phyloP scores from a whole-genome alignment of 768 basidiomycete genomes.

The Botryobasidium botryosum region DNA sequence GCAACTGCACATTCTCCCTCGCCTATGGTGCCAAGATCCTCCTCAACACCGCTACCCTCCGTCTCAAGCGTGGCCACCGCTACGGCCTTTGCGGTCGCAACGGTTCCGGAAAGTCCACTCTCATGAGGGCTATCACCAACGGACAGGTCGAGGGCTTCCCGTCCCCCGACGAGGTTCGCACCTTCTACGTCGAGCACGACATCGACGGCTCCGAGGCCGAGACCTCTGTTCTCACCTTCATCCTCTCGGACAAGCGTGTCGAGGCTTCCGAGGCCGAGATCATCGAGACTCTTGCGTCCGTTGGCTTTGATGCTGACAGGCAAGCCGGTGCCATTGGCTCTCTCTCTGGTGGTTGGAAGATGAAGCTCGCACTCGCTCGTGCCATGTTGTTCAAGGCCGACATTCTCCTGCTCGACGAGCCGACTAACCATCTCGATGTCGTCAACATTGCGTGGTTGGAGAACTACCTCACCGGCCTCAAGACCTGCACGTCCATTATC shows the following conservation, averaged over 20 bases:
- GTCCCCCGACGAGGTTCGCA: slow-evolving; percentile 90
- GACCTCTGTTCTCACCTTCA: slow-evolving; percentile 80
- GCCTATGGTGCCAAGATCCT: slow-evolving; percentile 98
- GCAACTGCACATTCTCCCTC: slow-evolving; percentile 97
- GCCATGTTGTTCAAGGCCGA: slow-evolving; percentile 98
- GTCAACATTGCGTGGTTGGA: slow-evolving; percentile 97
- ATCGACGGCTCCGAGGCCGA: slow-evolving; percentile 92
- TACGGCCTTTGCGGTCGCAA: slow-evolving; percentile 98
- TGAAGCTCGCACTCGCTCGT: slow-evolving; percentile 95
- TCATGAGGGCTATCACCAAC: slow-evolving; percentile 87
- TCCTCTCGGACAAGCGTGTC: slow-evolving; percentile 70
- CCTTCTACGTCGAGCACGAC: slow-evolving; percentile 99
- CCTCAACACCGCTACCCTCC: slow-evolving; percentile 89
- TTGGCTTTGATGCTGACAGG: slow-evolving; percentile 81
- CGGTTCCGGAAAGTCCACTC: slow-evolving; percentile 93
- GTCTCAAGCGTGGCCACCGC: slow-evolving; percentile 96
- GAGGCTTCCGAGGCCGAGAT: slow-evolving; percentile 50
- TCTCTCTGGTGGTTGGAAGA: slow-evolving; percentile 98
- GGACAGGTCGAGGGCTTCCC: slow-evolving; percentile 98
- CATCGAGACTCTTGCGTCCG: slow-evolving; percentile 67
- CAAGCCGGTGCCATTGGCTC: slow-evolving; percentile 75
- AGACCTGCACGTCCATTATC: slow-evolving; percentile 88
- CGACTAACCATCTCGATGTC: slow-evolving; percentile 54
- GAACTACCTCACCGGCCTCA: slow-evolving; percentile 75
- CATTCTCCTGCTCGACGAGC: slow-evolving; percentile 36